A percentile compares a stretch with the other conserved stretches of the same genome.
Evolutionary conservation across 805 yeast species (phyloP).

Genomic region (Ogataea pini): DNA sequence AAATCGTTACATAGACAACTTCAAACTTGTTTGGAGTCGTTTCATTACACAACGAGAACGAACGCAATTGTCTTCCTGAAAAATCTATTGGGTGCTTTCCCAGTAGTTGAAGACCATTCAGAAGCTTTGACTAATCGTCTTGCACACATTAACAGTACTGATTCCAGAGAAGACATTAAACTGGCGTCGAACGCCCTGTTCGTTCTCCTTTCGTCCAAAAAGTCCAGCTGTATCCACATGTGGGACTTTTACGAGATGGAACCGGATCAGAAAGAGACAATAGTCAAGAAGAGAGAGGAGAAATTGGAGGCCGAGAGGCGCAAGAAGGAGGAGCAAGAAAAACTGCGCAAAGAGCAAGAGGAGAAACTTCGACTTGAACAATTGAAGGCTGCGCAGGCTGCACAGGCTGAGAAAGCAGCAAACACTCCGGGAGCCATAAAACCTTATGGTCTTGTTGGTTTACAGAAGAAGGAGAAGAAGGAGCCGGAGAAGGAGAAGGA

Average conservation of each 20-base stretch:
- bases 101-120: constrained; percentile 68
- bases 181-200: constrained; percentile 72
- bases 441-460: constrained; percentile 35
- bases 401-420: constrained; percentile 5
- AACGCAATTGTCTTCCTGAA: constrained; percentile 79
- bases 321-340: constrained; percentile 21
- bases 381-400: constrained; percentile 6
- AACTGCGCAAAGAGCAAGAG: constrained; percentile 18
- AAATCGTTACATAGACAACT: constrained; percentile 45
- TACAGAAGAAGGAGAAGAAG: constrained; percentile 21
- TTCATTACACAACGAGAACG: constrained; percentile 74
- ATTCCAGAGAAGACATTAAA: constrained; percentile 76
- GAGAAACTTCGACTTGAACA: constrained; percentile 18
- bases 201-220: constrained; percentile 62
- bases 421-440: constrained; percentile 16
- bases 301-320: constrained; percentile 21
- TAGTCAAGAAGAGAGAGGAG: constrained; percentile 25
- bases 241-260: constrained; percentile 59
- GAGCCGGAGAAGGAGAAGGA: background rate
- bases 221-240: constrained; percentile 49
- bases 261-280: constrained; percentile 42
- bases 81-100: constrained; percentile 58
- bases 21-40: constrained; percentile 42
- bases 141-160: constrained; percentile 48
- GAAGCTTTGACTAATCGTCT: constrained; percentile 49